Percentiles rank a stretch among this genome's conserved stretches.
Evolutionary conservation across 2,329 filamentous ascomycete species (phyloP).

Genomic region (Trichoderma sp.): DNA sequence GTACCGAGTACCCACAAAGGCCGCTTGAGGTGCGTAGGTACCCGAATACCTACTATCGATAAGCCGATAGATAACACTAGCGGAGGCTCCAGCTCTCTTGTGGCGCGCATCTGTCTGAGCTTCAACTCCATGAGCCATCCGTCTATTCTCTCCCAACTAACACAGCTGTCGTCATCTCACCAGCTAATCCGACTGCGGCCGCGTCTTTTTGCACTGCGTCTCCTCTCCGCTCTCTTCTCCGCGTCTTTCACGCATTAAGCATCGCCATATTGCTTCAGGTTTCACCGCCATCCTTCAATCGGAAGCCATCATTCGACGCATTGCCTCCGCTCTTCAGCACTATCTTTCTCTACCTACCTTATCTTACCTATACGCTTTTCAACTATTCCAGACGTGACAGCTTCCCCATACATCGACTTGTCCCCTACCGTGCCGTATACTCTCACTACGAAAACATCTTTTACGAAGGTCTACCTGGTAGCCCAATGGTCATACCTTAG

Average conservation of each 20-base stretch:
- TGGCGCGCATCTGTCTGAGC: slow-evolving; percentile 20
- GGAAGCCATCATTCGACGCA: neutral
- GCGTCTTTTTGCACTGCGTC: slow-evolving; percentile 16
- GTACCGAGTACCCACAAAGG: neutral
- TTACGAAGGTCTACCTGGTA: neutral
- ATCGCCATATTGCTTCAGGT: no score
- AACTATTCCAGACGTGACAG: neutral
- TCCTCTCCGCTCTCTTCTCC: neutral
- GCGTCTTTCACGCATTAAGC: neutral
- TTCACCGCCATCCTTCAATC: neutral
- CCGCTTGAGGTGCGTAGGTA: neutral
- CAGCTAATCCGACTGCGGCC: neutral
- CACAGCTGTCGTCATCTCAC: slow-evolving; percentile 9
- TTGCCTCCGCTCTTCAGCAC: neutral
- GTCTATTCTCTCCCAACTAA: neutral
- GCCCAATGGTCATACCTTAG: neutral
- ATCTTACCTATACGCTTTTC: neutral
- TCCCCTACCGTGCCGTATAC: neutral
- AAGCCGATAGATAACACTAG: slow-evolving; percentile 6
- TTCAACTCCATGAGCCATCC: slow-evolving; percentile 18
- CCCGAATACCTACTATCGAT: slow-evolving; percentile 3
- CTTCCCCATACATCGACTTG: neutral
- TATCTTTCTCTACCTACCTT: neutral
- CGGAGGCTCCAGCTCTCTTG: slow-evolving; percentile 11
- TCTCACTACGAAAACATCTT: neutral